These are phyloP conservation scores for Cryptococcus sp. DNA, from an alignment of 1,284 basidiomycete species.

Conservation along the genomic window DNA sequence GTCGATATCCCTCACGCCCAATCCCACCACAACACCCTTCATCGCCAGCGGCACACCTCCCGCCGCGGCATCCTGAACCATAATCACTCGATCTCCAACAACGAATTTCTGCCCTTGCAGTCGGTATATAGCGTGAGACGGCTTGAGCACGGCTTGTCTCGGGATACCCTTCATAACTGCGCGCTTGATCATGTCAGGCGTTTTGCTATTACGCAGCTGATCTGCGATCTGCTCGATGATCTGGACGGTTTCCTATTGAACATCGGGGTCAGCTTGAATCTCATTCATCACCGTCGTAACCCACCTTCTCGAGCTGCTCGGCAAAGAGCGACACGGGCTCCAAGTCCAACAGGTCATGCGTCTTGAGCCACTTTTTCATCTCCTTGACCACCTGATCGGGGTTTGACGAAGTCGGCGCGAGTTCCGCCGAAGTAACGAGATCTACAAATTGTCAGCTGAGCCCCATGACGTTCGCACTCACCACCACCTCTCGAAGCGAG, in stretches of 20 bases:
- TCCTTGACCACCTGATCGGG: constrained; percentile 73
- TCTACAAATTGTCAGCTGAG: constrained; percentile 55
- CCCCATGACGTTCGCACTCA: constrained; percentile 45
- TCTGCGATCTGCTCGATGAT: constrained; percentile 78
- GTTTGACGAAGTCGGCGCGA: constrained; percentile 65
- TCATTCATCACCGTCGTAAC: constrained; percentile 6
- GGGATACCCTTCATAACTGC: constrained; percentile 89
- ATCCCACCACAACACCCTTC: constrained; percentile 90
- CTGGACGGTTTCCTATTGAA: constrained; percentile 66
- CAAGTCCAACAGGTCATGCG: constrained; percentile 82
- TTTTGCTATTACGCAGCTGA: constrained; percentile 63
- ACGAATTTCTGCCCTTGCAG: constrained; percentile 87
- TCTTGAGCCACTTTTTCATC: constrained; percentile 82
- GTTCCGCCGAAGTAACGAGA: constrained; percentile 70
- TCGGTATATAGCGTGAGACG: constrained; percentile 83
- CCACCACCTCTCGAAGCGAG: constrained; percentile 71
- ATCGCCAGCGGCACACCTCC: constrained; percentile 89
- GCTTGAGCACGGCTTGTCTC: constrained; percentile 91
- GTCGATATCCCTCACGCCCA: constrained; percentile 84
- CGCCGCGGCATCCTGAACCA: constrained; percentile 80
- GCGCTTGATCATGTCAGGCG: constrained; percentile 71
- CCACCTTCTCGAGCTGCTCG: constrained; percentile 84
- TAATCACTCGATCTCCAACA: constrained; percentile 92
- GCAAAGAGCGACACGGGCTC: constrained; percentile 91
- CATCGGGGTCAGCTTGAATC: neutral